These are phyloP conservation scores for Zarea fungicola DNA, from an alignment of 2,329 filamentous ascomycete species.

Conservation along the genomic window DNA sequence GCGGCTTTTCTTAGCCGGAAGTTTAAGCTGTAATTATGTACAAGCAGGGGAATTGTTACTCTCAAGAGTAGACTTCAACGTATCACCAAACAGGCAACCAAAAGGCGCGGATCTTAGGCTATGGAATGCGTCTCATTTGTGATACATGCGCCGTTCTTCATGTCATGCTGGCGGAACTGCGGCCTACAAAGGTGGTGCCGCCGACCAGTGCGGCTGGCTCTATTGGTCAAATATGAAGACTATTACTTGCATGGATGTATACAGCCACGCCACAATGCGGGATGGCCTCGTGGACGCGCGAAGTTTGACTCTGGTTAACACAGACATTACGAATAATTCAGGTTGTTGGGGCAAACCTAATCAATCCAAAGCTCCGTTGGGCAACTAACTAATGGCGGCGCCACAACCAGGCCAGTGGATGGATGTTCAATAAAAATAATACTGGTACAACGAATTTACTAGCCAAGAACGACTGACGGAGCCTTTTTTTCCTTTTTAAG, in stretches of 20 bases:
- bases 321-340: too few species aligned
- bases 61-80: neutral
- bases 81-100: constrained; percentile 6
- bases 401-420: constrained; percentile 6
- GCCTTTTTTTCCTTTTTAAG: too few species aligned
- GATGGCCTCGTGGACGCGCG: neutral
- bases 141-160: neutral
- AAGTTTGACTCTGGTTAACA: too few species aligned
- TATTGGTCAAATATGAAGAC: neutral
- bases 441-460: neutral
- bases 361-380: too few species aligned
- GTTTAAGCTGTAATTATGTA: too few species aligned
- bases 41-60: too few species aligned
- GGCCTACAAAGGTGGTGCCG: constrained; percentile 6
- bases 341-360: too few species aligned
- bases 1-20: too few species aligned
- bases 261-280: neutral
- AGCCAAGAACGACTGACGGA: neutral
- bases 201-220: constrained; percentile 4
- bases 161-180: constrained; percentile 11
- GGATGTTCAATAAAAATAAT: constrained; percentile 1
- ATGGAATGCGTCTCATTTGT: neutral
- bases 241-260: too few species aligned
- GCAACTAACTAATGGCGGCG: neutral
- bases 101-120: constrained; percentile 1